Evolutionary conservation across 768 basidiomycete genomes (phyloP).

Genomic region (Lactifluus subvellereus): DNA sequence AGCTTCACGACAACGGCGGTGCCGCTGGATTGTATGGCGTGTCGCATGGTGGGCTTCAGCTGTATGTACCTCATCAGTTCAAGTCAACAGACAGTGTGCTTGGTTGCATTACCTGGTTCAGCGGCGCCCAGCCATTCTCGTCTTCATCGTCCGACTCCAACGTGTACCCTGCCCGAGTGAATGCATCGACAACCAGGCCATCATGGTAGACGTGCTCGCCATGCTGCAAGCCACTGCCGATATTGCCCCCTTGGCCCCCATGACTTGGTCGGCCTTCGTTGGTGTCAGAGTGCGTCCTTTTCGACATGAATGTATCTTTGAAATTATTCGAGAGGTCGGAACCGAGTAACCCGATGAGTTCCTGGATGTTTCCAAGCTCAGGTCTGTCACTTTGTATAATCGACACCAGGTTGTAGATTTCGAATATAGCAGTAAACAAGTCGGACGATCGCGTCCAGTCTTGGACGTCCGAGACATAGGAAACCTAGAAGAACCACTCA

Average conservation of each 20-base stretch:
- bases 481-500: background rate
- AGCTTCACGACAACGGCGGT: too few relatives aligned
- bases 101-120: background rate
- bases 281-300: background rate
- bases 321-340: background rate
- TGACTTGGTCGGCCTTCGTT: too few relatives aligned
- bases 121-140: background rate
- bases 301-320: background rate
- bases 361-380: background rate
- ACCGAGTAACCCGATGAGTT: background rate
- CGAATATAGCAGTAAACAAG: background rate
- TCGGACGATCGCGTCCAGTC: background rate
- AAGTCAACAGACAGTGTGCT: background rate
- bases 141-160: background rate
- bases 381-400: too few relatives aligned
- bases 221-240: background rate
- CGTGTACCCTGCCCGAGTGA: background rate
- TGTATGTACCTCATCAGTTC: too few relatives aligned
- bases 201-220: background rate
- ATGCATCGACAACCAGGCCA: background rate
- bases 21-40: too few relatives aligned
- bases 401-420: background rate
- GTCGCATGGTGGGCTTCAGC: too few relatives aligned
- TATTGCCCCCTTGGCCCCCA: background rate
- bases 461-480: background rate